Base-by-base conservation (phyloP, 139 green algal species). In the Zygnema cylindricum region DNA sequence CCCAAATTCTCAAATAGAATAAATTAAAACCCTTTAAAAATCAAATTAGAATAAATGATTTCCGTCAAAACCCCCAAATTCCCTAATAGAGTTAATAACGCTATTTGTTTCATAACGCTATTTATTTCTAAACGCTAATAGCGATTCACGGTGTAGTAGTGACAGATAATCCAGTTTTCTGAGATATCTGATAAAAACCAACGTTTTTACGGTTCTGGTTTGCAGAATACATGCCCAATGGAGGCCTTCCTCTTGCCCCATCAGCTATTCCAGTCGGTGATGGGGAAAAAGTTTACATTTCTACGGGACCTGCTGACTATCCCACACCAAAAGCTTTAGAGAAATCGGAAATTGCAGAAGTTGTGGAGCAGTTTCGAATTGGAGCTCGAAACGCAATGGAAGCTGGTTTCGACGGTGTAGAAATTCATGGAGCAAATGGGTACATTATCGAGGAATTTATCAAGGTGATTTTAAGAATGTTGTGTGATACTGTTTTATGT, bases 401-500 rank as follows among this genome's bases (percentile, higher is more conserved):
- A 1, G 92, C 87, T 33, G 93, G 93, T 25, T 94, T 94, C 40
- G 93, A 95, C 42, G 88, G 88, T 11, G 82, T 94, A 0, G 93
- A 95, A 76, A 54, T 95, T 36, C 93, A 95, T 73, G 93, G 38
- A 55, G 93, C 78, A 54, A 94, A 94, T 86, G 89, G 92, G 43
- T 95, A 95, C 91, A 82, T 95, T 43, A 43, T 95, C 35, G 87
- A 95, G 25, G 30, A 92, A 76, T 89, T 92, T 43, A 38, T 89
- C 79, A 89, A 89, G 83, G 81, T 88, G n/a, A 57, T 55, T 33
- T 35, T 55, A 36, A 63, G 7, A 63, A 63, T 25, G 7, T 25
- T 25, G 49, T 63, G 49, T 16, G 7, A 63, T 16, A 63, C 16
- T 16, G 7, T 63, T 7, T 16, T 25, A 63, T 16, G 49, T 63